Evolutionary conservation across 1,284 basidiomycete species (phyloP), one percentile per base, ranked within the genome.

Genomic region (Coniferiporia weirii): DNA sequence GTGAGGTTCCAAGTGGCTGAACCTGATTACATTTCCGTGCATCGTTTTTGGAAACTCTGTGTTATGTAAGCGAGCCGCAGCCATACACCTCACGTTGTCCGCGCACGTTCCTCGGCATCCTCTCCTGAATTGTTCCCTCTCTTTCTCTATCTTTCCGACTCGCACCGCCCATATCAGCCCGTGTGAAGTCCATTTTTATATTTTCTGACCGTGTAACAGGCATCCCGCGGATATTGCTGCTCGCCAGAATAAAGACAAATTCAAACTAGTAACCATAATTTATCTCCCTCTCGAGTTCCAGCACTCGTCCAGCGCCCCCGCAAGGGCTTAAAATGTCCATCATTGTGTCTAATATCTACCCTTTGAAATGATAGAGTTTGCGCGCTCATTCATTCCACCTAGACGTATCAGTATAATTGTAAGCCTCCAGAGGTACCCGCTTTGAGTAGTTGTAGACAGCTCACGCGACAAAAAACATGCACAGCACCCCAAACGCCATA

Each of bases 381-480:
- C 27, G 47, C 34, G 38, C 48, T 59, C 52, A 94, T 76, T 94
- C 92, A 72, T 94, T 93, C 92, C 91, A 90, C 64, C 88, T 90
- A 71, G 57, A 64, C 63, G 56, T 22, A 52, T 52, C 36, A n/a
- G 57, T 62, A 27, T 12, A 49, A 55, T 63, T 52, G 65, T 64
- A 56, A 62, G 59, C 34, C 52, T 57, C 53, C 52, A 50, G 22
- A 49, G 44, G 59, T 35, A 46, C 54, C 50, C 56, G 40, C 45
- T 46, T 27, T 22, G 36, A 60, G 32, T 61, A 60, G 35, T 59
- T 43, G 2, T 12, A 36, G 53, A 22, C 66, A 64, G 85, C 91
- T 83, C 78, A 91, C 88, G 89, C 89, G 69, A 91, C 89, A 67
- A 89, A 70, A 70, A 91, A 87, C 92, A 94, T 93, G 77, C 91